Conservation (phyloP, 805 yeast genomes). For the Debaryomyces maramus region DNA sequence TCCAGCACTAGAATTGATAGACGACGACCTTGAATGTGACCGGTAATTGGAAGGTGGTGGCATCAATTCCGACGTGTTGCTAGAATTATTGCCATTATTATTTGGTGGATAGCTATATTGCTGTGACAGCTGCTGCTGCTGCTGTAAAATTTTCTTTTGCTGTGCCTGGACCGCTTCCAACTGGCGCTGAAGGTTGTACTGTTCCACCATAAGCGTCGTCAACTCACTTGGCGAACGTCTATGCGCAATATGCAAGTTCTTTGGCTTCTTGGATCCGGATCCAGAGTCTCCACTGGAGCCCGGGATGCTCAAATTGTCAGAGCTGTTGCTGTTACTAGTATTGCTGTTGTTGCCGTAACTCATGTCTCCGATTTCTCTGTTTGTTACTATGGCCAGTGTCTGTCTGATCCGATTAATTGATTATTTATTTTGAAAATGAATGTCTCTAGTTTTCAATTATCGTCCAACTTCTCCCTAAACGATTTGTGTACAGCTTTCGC, state of each 20-base stretch:
- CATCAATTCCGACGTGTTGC: slow-evolving; percentile 16
- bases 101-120: slow-evolving; percentile 25
- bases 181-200: slow-evolving; percentile 85
- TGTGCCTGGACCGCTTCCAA: slow-evolving; percentile 89
- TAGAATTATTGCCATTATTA: slow-evolving; percentile 6
- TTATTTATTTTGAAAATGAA: no score
- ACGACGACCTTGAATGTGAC: slow-evolving; percentile 37
- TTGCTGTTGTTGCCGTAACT: neutral
- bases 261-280: slow-evolving; percentile 30
- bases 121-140: slow-evolving; percentile 43
- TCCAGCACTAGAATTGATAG: slow-evolving; percentile 18
- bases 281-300: slow-evolving; percentile 5
- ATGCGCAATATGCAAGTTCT: slow-evolving; percentile 84
- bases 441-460: no score
- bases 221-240: slow-evolving; percentile 94
- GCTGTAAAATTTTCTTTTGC: slow-evolving; percentile 84
- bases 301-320: slow-evolving; percentile 3
- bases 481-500: no score
- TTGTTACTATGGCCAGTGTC: no score
- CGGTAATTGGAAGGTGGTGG: slow-evolving; percentile 25
- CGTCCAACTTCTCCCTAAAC: no score
- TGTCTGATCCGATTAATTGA: no score
- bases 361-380: no score
- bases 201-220: slow-evolving; percentile 91
- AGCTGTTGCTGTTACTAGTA: neutral